These are phyloP conservation scores for Neonectria coccinea DNA, from an alignment of 2,329 filamentous ascomycete species.

Conservation along the genomic window DNA sequence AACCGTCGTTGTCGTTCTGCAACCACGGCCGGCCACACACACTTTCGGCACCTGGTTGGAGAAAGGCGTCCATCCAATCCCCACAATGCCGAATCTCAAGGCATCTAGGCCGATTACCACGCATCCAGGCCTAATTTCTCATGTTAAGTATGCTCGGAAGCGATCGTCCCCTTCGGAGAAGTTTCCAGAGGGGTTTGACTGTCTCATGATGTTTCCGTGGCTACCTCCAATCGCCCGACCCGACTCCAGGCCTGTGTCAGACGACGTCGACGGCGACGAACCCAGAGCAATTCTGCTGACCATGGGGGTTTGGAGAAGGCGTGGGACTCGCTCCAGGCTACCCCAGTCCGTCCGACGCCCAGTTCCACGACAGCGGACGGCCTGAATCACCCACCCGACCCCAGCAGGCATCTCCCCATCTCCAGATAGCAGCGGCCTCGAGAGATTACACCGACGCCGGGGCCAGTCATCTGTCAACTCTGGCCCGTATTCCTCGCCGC, in stretches of 20 bases:
- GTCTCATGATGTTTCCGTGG: background rate
- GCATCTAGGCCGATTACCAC: conserved; percentile 3
- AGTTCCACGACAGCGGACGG: background rate
- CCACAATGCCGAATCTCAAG: conserved; percentile 11
- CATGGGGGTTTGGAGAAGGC: conserved; percentile 3
- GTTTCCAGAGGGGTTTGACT: background rate
- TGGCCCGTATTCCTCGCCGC: background rate
- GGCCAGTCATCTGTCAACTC: conserved; percentile 9
- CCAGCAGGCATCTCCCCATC: background rate
- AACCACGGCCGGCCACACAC: background rate
- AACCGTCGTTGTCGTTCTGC: background rate
- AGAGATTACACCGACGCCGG: conserved; percentile 13
- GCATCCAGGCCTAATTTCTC: conserved; percentile 8
- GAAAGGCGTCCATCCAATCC: conserved; percentile 15
- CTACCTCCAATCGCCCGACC: background rate
- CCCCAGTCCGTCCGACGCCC: background rate
- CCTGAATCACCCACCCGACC: conserved; percentile 1
- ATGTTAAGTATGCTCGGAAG: background rate
- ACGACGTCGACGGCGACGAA: background rate
- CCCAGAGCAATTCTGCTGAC: background rate
- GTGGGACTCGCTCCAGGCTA: background rate
- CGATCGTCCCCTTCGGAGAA: background rate
- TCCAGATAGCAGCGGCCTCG: conserved; percentile 1
- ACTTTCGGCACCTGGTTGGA: conserved; percentile 15
- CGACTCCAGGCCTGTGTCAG: conserved; percentile 1